Evolutionary conservation across 2,329 filamentous ascomycete genomes (phyloP).

Genomic region (Ceratocystis destructans): DNA sequence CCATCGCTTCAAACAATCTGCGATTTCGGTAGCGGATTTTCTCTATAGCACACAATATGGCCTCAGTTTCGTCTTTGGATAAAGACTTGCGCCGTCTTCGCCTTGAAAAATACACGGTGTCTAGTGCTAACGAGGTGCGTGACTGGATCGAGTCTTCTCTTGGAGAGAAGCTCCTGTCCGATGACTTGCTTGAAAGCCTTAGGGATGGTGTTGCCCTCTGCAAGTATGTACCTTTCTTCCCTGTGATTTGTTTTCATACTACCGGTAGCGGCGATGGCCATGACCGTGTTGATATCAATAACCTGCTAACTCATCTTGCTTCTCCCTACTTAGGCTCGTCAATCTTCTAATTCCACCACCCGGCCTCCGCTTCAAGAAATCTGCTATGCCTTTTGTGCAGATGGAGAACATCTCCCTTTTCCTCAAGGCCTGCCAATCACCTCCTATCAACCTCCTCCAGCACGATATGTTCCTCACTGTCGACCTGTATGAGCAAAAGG

Average conservation of each 20-base stretch:
- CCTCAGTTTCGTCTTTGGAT: conserved; percentile 83
- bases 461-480: conserved; percentile 97
- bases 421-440: conserved; percentile 69
- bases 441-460: conserved; percentile 73
- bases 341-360: conserved; percentile 67
- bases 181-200: conserved; percentile 70
- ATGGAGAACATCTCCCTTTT: conserved; percentile 99
- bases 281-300: not conserved
- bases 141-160: conserved; percentile 75
- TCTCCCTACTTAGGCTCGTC: conserved; percentile 46
- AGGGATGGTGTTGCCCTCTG: conserved; percentile 89
- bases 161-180: conserved; percentile 54
- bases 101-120: conserved; percentile 81
- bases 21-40: too few species aligned
- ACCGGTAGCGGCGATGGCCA: not conserved
- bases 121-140: conserved; percentile 72
- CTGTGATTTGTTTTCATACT: not conserved
- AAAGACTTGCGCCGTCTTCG: conserved; percentile 91
- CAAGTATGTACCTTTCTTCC: conserved; percentile 46
- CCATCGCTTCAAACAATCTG: too few species aligned
- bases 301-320: not conserved
- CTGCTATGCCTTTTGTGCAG: conserved; percentile 93
- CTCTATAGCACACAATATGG: conserved; percentile 43
- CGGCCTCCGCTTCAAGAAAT: conserved; percentile 79
- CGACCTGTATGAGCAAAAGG: conserved; percentile 88